Base-by-base conservation (phyloP, 441 rosid genomes). In the Arabidopsis hybrid region DNA sequence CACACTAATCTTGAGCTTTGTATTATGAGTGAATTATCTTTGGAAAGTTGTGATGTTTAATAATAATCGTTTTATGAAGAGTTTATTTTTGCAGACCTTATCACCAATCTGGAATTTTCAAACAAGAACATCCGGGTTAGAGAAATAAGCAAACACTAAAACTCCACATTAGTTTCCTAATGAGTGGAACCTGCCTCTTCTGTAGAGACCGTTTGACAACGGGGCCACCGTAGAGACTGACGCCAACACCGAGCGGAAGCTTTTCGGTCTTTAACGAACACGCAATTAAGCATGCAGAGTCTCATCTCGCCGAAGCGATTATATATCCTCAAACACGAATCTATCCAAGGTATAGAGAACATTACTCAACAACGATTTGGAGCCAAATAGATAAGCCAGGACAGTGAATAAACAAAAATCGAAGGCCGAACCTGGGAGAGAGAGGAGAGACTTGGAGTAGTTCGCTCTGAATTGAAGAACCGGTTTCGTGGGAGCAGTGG, bases 61-160 rank as follows among this genome's bases (percentile, higher is more conserved):
- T 21, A 21, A 21, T 21, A n/a, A n/a, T n/a, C n/a, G n/a, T n/a
- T n/a, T n/a, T n/a, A n/a, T n/a, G n/a, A n/a, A n/a, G n/a, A n/a
- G n/a, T n/a, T n/a, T n/a, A n/a, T n/a, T n/a, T n/a, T n/a, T n/a
- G 95, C 95, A 72, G 79, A 85, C 57, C 85, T 85, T 74, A 88
- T 85, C 72, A 84, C 83, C 69, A 66, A 68, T 73, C 97, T 87
- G 79, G 14, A 21, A 2, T 21, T 21, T 21, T 21, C 26, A 21
- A 21, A 21, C 2, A 21, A 21, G 1, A 21, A 21, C 26, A 79
- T 13, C 13, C 3, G 5, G 32, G n/a, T 49, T 8, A 55, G 42
- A 60, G 42, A 14, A 60, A 43, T 65, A 17, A 74, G 10, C 36
- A 64, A 4, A 53, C 6, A 6, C 10, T 70, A n/a, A 52, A 9